These are phyloP conservation scores for Suillus alpinus DNA, from an alignment of 768 basidiomycete species.

Conservation along the genomic window DNA sequence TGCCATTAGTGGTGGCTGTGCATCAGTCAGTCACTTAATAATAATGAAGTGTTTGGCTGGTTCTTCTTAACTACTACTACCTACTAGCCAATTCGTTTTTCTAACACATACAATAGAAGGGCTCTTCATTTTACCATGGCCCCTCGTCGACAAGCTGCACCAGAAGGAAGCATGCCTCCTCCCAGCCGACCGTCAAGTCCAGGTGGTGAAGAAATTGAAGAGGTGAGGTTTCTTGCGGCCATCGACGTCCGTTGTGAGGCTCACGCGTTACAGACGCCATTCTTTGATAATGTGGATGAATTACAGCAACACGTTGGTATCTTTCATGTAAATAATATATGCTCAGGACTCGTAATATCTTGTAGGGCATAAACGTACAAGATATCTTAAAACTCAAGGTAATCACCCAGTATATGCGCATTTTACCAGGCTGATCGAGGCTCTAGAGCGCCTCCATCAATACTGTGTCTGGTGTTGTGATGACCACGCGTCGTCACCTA, in stretches of 20 bases:
- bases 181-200: conserved; percentile 26
- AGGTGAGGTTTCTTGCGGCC: conserved; percentile 24
- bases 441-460: conserved; percentile 73
- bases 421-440: background rate
- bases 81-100: too few relatives aligned
- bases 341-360: conserved; percentile 6
- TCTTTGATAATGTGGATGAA: conserved; percentile 80
- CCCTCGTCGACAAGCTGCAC: conserved; percentile 26
- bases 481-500: conserved; percentile 87
- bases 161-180: conserved; percentile 25
- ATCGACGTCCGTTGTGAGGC: background rate
- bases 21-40: background rate
- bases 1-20: background rate
- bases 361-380: conserved; percentile 90
- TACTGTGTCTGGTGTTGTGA: conserved; percentile 83
- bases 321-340: background rate
- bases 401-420: conserved; percentile 14
- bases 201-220: conserved; percentile 39
- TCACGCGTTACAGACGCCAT: conserved; percentile 41
- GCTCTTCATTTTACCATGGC: conserved; percentile 16
- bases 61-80: background rate
- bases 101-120: background rate
- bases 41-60: background rate
- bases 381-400: conserved; percentile 94
- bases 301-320: conserved; percentile 71